A percentile compares a stretch with the other conserved stretches of the same genome.
phyloP scores from a whole-genome alignment of 2,329 filamentous ascomycete genomes.

The Colletotrichum limetticola region DNA sequence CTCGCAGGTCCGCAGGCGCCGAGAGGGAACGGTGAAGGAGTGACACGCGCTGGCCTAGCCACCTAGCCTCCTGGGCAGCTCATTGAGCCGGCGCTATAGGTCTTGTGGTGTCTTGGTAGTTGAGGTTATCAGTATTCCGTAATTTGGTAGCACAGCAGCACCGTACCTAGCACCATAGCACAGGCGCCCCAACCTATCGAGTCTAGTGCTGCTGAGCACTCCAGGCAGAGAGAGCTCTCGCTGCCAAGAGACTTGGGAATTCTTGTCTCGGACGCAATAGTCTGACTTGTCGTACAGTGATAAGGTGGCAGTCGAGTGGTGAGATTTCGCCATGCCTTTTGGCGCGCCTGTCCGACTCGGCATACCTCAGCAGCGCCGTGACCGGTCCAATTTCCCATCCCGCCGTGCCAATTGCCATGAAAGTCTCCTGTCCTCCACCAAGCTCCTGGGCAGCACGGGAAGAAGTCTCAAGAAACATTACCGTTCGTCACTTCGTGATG shows the following conservation, averaged over 20 bases:
- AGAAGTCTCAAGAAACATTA: neutral
- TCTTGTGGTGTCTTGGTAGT: neutral
- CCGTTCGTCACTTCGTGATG: no score
- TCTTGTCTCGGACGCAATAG: slow-evolving; percentile 4
- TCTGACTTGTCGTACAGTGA: neutral
- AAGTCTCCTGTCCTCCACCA: neutral
- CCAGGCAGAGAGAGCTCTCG: neutral
- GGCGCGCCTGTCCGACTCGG: slow-evolving; percentile 18
- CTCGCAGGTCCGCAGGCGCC: neutral
- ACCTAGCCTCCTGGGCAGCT: neutral
- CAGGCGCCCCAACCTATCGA: neutral
- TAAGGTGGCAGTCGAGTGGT: neutral
- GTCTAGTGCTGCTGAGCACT: no score
- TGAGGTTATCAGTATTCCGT: neutral
- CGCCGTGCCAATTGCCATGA: neutral
- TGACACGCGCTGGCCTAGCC: neutral
- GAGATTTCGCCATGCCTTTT: neutral
- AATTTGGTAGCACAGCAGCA: no score
- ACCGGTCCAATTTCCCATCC: neutral
- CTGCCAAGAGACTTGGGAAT: neutral
- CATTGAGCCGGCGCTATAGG: neutral
- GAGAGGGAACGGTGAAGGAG: neutral
- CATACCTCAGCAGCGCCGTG: slow-evolving; percentile 4
- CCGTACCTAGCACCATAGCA: neutral
- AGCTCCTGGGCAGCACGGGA: neutral